Percentiles rank a stretch among this genome's conserved stretches.
These are phyloP conservation scores for Starmerella floris DNA, from an alignment of 805 yeast species.

Conservation along the genomic window DNA sequence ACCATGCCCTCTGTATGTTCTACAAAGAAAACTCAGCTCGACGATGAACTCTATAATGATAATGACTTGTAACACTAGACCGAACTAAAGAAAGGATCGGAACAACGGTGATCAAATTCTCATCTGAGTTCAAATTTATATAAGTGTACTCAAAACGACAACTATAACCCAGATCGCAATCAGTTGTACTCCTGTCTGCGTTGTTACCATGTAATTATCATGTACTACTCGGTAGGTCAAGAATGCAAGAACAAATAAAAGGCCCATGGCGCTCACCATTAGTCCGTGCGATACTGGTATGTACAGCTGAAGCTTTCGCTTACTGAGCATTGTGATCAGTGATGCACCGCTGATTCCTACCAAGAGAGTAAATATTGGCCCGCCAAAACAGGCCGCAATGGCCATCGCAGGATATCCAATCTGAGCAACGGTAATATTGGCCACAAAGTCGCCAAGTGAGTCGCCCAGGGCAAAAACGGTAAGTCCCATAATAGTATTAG, in stretches of 20 bases:
- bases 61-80: neutral
- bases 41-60: neutral
- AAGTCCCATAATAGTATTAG: conserved; percentile 72
- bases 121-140: no score
- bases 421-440: conserved; percentile 65
- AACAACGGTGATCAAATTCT: no score
- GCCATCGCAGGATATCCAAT: conserved; percentile 85
- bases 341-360: conserved; percentile 75
- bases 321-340: conserved; percentile 31
- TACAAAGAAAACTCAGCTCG: no score
- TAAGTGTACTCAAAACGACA: conserved; percentile 21
- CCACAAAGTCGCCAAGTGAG: conserved; percentile 77
- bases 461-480: conserved; percentile 88
- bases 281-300: conserved; percentile 30
- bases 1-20: no score
- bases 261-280: conserved; percentile 32
- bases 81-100: neutral
- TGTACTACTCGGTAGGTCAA: conserved; percentile 32
- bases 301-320: conserved; percentile 23
- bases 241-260: conserved; percentile 31
- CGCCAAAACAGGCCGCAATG: conserved; percentile 89
- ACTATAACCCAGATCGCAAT: conserved; percentile 34
- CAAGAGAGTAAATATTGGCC: conserved; percentile 67
- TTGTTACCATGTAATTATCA: conserved; percentile 33
- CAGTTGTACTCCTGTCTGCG: conserved; percentile 31